Evolutionary conservation across 2,329 filamentous ascomycete species (phyloP), one percentile per base, ranked within the genome.

Genomic region (Lecanicillium sp.): DNA sequence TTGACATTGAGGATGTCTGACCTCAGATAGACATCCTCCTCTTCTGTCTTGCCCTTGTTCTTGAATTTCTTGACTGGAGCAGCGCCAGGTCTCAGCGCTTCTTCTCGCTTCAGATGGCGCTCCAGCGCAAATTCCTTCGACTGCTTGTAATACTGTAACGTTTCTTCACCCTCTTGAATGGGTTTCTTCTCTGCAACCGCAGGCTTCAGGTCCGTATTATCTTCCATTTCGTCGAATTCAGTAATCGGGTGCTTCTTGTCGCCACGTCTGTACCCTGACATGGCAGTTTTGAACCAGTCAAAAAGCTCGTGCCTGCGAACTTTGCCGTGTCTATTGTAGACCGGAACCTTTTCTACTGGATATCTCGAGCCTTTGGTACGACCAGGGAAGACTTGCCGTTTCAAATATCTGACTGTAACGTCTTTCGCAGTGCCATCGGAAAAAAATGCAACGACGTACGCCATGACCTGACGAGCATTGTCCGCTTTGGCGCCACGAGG

Each of bases 341-440:
- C 70, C 0, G 90, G 84, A 1, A 95, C 73, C 60, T 91, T 95
- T 56, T 94, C 88, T 2, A 83, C 62, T 0, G 85, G 80, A 61
- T 95, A 78, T 6, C 93, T 80, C 54, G 84, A 78, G 4, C 90
- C 89, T 61, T 95, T 97, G 0, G 91, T 95, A 56, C 90, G 86
- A 4, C 93, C 91, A 1, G 93, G 93, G 62, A 90, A 83, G 45
- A 85, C 77, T 49, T 86, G 86, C 19, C 84, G 81, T 58, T 85
- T 90, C 7, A 98, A 70, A 63, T 98, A 98, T 23, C 93, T 80
- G 10, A 93, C 83, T 0, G 93, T 98, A 14, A 98, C 86, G 62
- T 98, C 93, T 62, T 97, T 97, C 11, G 89, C 90, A 0, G 89
- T 90, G 2, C 87, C 88, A 60, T 97, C 90, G 3, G 79, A 68